Conservation (phyloP, 371 early-diverging fungal genomes). For the Haplosporangium sp. region DNA sequence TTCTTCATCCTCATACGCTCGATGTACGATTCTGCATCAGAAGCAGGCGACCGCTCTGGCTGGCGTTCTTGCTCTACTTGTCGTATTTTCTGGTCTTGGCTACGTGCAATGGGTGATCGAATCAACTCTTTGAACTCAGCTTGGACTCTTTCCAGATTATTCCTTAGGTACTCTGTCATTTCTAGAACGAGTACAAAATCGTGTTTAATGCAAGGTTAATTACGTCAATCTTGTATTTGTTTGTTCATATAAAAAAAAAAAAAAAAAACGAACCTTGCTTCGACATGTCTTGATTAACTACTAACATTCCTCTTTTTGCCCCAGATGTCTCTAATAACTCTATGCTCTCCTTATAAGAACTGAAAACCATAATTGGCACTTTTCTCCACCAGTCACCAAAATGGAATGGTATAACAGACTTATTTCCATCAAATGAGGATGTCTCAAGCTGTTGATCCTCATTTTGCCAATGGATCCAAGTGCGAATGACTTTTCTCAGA, state of each 20-base stretch:
- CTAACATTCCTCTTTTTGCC: conserved; percentile 26
- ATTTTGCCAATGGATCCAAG: conserved; percentile 55
- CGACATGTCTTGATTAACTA: conserved; percentile 40
- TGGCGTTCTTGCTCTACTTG: not conserved
- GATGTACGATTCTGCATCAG: conserved; percentile 27
- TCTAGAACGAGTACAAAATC: conserved; percentile 16
- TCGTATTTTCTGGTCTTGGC: not conserved
- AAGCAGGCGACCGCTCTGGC: not conserved
- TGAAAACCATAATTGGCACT: conserved; percentile 45
- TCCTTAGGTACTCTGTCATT: conserved; percentile 27
- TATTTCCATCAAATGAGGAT: not conserved
- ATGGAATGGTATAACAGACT: conserved; percentile 5
- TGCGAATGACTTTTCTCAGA: conserved; percentile 32
- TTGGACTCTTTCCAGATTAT: conserved; percentile 19
- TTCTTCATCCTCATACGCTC: conserved; percentile 33
- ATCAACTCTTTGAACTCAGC: conserved; percentile 34
- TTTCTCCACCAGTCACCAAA: conserved; percentile 52
- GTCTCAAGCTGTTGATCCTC: conserved; percentile 22
- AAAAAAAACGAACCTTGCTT: conserved; percentile 32
- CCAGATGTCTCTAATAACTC: conserved; percentile 1
- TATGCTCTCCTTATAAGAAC: conserved; percentile 20
- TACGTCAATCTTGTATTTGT: not conserved
- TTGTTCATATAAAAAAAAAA: not conserved
- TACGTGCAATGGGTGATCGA: not conserved
- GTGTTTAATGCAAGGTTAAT: not conserved